Conservation (phyloP, 2,329 filamentous ascomycete genomes). For the Ophiostoma fasciatum region DNA sequence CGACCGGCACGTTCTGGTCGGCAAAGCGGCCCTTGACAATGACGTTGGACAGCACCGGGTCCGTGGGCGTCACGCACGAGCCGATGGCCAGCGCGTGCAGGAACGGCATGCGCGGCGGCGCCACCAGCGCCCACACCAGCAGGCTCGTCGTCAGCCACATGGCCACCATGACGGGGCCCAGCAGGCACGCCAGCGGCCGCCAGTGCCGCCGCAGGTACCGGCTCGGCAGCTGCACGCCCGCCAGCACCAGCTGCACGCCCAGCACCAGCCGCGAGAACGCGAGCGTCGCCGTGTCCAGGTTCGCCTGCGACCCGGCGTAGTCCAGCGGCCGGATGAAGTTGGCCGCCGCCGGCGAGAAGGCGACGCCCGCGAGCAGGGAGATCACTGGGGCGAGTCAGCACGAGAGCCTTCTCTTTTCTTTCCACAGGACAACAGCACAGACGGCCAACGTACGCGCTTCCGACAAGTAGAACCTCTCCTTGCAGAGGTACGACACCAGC, state of each 20-base stretch:
- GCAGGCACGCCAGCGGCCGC: constrained; percentile 56
- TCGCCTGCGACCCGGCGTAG: constrained; percentile 46
- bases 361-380: constrained; percentile 62
- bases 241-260: constrained; percentile 78
- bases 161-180: constrained; percentile 68
- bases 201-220: constrained; percentile 69
- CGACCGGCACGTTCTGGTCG: constrained; percentile 72
- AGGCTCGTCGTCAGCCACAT: constrained; percentile 83
- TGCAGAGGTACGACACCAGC: constrained; percentile 75
- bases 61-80: constrained; percentile 83
- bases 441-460: constrained; percentile 55
- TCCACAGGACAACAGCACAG: background rate
- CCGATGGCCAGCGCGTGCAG: constrained; percentile 68
- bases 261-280: constrained; percentile 79
- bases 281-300: constrained; percentile 59
- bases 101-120: constrained; percentile 46
- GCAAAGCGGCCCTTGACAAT: constrained; percentile 73
- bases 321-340: constrained; percentile 63
- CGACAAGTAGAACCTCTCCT: constrained; percentile 81
- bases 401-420: too few species aligned
- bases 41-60: constrained; percentile 74
- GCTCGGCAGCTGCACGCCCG: constrained; percentile 74
- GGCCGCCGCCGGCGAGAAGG: constrained; percentile 63
- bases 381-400: constrained; percentile 44
- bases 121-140: constrained; percentile 59